Conservation (phyloP, 2,329 filamentous ascomycete genomes). For the Aspergillus tanneri region DNA sequence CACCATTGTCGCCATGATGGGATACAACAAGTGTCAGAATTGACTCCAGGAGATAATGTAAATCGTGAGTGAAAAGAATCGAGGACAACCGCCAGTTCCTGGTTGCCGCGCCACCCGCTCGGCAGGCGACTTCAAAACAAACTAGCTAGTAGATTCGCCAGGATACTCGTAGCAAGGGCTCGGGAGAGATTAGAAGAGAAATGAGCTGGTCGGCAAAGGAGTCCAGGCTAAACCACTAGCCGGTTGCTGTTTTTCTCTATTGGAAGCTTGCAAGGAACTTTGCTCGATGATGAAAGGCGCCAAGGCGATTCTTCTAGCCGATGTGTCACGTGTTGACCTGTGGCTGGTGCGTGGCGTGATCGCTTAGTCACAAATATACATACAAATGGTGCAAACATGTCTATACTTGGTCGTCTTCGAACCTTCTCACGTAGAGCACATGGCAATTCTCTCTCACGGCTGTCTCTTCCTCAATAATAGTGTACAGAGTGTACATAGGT, state of each 20-base stretch:
- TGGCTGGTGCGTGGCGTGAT: constrained; percentile 1
- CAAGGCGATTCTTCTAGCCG: constrained; percentile 13
- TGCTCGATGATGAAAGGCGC: constrained; percentile 23
- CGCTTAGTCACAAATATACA: too few species aligned
- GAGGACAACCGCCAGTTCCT: constrained; percentile 4
- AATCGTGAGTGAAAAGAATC: background rate
- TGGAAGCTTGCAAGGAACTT: constrained; percentile 13
- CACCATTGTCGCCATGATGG: constrained; percentile 73
- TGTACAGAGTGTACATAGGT: too few species aligned
- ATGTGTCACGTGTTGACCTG: constrained; percentile 14
- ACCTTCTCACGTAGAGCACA: too few species aligned
- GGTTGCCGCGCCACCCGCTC: constrained; percentile 20
- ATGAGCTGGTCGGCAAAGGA: too few species aligned
- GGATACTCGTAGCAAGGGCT: too few species aligned
- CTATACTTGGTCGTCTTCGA: too few species aligned
- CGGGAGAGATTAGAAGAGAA: too few species aligned
- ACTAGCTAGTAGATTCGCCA: background rate
- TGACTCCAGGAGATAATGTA: background rate
- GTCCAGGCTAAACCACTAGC: background rate
- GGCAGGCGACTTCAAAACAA: constrained; percentile 6
- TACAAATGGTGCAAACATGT: too few species aligned
- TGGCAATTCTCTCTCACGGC: too few species aligned
- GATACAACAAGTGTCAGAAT: background rate
- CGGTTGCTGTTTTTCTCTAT: constrained; percentile 1
- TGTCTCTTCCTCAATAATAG: too few species aligned